phyloP scores from a whole-genome alignment of 306 rosid genomes.

The Pyrus betulifolia region DNA sequence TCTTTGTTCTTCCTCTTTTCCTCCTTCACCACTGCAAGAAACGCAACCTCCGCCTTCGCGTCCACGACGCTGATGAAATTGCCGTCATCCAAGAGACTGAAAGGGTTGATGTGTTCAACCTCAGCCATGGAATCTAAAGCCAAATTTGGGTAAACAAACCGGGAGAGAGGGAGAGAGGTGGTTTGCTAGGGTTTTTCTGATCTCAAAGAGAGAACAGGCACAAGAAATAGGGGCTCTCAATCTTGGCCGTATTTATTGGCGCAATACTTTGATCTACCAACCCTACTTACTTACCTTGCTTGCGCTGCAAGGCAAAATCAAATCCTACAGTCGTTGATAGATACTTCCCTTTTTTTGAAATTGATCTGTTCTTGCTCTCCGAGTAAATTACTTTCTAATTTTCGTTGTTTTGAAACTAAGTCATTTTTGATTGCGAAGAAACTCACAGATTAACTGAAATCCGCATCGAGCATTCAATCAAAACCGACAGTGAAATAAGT shows the following conservation, averaged over 20 bases:
- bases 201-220: neutral
- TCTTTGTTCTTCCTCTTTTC: neutral
- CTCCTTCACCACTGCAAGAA: neutral
- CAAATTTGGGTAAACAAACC: neutral
- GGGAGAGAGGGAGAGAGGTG: neutral
- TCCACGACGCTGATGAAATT: neutral
- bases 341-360: neutral
- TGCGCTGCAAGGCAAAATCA: neutral
- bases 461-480: too few species aligned
- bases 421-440: conserved; percentile 23
- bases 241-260: neutral
- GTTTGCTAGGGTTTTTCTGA: neutral
- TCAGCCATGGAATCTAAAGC: neutral
- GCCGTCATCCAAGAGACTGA: neutral
- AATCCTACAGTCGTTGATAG: neutral
- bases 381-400: neutral
- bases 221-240: neutral
- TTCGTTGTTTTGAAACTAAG: conserved; percentile 47
- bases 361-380: neutral
- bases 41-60: neutral
- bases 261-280: neutral
- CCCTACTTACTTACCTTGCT: neutral
- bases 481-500: too few species aligned
- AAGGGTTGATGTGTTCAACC: neutral
- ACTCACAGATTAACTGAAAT: too few species aligned